Conservation (phyloP, 169 alveolate genomes). For the Eimeria tenella region DNA sequence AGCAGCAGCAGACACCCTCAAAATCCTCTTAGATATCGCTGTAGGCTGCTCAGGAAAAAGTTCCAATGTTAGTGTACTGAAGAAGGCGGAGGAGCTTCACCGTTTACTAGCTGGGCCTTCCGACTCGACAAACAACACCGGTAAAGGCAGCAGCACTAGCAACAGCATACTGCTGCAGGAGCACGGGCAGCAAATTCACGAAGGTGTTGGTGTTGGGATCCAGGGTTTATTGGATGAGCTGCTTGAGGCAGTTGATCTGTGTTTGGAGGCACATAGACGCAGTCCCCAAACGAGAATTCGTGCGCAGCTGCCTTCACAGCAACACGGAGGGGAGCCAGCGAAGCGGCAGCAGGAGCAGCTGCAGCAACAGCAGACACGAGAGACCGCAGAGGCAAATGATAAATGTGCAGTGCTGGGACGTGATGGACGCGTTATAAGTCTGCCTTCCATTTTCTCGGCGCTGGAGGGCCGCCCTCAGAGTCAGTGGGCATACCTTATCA, state of each 20-base stretch:
- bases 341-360: constrained; percentile 3
- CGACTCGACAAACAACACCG: not conserved
- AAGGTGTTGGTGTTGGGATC: constrained; percentile 7
- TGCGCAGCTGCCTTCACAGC: constrained; percentile 6
- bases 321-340: constrained; percentile 24
- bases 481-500: constrained; percentile 85
- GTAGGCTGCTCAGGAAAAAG: not conserved
- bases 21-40: constrained; percentile 22
- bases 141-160: constrained; percentile 3
- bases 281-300: constrained; percentile 22
- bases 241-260: constrained; percentile 63
- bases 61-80: not conserved
- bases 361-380: constrained; percentile 29
- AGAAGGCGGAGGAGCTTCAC: constrained; percentile 2
- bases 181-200: constrained; percentile 33
- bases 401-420: not conserved
- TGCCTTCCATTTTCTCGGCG: not conserved
- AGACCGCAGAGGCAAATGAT: not conserved
- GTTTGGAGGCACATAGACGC: constrained; percentile 49
- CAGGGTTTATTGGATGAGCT: constrained; percentile 74
- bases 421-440: not conserved
- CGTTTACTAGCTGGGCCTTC: constrained; percentile 23
- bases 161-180: constrained; percentile 15
- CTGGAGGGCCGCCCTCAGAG: constrained; percentile 80
- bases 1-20: constrained; percentile 74